Conservation (phyloP, 2,329 filamentous ascomycete genomes). For the Calonectria multiphialidica region DNA sequence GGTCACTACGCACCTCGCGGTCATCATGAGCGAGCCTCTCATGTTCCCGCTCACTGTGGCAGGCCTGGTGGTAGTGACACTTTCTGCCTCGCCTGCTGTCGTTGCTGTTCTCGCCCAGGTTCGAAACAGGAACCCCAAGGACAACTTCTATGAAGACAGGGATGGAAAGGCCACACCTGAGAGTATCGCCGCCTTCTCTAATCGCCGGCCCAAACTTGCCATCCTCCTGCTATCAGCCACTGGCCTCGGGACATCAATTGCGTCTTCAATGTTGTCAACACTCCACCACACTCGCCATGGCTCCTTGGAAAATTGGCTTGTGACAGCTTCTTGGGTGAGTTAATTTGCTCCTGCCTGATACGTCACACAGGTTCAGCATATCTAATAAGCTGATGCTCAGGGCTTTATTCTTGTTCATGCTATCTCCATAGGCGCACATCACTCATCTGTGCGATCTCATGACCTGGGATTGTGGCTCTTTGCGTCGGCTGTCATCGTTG, state of each 20-base stretch:
- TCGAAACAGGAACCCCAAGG: conserved; percentile 50
- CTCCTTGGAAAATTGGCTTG: conserved; percentile 70
- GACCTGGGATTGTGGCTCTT: conserved; percentile 65
- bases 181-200: conserved; percentile 72
- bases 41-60: conserved; percentile 46
- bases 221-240: conserved; percentile 66
- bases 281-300: conserved; percentile 50
- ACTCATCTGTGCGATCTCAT: conserved; percentile 65
- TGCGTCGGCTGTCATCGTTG: conserved; percentile 59
- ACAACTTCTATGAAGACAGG: conserved; percentile 72
- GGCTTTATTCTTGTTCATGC: conserved; percentile 65
- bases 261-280: conserved; percentile 66
- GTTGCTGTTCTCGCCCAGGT: conserved; percentile 49
- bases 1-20: not conserved
- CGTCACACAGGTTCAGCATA: not conserved
- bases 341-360: not conserved
- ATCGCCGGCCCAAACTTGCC: conserved; percentile 66
- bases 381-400: conserved; percentile 48
- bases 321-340: conserved; percentile 73
- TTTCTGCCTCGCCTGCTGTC: conserved; percentile 54
- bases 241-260: conserved; percentile 68
- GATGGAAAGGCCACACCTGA: conserved; percentile 78
- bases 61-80: conserved; percentile 49
- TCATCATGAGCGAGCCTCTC: conserved; percentile 33
- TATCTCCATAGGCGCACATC: conserved; percentile 60